These are phyloP conservation scores for Parascedosporium putredinis DNA, from an alignment of 2,329 filamentous ascomycete genomes.

Conservation along the genomic window DNA sequence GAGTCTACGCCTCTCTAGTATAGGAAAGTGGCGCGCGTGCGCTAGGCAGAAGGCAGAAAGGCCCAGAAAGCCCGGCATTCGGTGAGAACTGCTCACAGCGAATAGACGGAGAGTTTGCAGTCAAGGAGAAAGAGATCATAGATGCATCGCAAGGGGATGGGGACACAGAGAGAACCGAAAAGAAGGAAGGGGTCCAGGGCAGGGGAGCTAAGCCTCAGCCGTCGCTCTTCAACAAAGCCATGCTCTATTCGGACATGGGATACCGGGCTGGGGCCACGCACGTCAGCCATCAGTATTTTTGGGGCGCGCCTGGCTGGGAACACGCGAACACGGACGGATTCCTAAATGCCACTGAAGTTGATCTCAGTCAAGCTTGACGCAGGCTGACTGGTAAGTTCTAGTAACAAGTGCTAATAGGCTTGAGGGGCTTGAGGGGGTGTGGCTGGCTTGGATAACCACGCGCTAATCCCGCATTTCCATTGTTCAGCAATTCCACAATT, in stretches of 20 bases:
- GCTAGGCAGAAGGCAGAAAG: no score
- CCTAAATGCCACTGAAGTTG: no score
- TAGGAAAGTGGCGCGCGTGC: background rate
- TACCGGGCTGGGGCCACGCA: background rate
- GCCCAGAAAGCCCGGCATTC: no score
- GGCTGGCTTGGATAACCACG: background rate
- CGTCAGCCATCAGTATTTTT: background rate
- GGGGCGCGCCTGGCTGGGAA: no score
- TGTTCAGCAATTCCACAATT: no score
- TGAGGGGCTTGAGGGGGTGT: background rate
- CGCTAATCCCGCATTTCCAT: conserved; percentile 2
- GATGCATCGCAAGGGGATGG: no score
- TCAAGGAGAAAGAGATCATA: no score
- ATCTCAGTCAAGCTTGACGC: background rate
- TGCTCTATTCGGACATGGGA: background rate
- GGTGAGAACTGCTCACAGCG: no score
- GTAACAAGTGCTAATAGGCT: no score
- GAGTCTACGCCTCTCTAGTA: background rate
- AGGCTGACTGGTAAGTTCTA: background rate
- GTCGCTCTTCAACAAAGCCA: background rate
- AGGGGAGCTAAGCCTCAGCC: background rate
- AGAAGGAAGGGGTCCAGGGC: background rate
- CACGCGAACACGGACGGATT: no score
- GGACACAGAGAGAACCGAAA: background rate
- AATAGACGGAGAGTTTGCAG: no score